phyloP scores from a whole-genome alignment of 148 eudicot species.

The Vaccinium corymbosum region DNA sequence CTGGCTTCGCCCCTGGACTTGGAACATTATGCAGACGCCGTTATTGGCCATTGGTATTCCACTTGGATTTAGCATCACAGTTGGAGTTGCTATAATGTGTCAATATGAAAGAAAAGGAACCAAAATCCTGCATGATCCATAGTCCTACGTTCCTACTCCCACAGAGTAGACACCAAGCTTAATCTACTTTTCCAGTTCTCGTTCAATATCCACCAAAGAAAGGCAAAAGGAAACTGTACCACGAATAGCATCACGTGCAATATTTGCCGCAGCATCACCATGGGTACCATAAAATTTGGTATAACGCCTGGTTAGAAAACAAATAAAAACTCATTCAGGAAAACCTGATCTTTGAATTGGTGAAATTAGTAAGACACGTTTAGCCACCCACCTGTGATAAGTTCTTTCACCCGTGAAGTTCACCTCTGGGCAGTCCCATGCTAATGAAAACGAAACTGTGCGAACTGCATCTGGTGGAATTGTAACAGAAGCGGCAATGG shows the following conservation, averaged over 20 bases:
- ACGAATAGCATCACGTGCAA: constrained; percentile 77
- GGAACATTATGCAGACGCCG: not conserved
- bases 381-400: constrained; percentile 53
- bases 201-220: constrained; percentile 1
- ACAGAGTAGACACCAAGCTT: not conserved
- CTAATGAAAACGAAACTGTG: constrained; percentile 74
- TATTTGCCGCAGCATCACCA: constrained; percentile 65
- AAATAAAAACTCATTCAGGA: not conserved
- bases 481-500: constrained; percentile 76
- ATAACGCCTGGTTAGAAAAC: constrained; percentile 61
- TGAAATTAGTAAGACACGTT: not conserved
- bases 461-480: constrained; percentile 60
- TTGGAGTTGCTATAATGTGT: not conserved
- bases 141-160: not conserved
- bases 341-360: not conserved
- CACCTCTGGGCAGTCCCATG: constrained; percentile 93
- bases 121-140: constrained; percentile 4
- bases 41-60: not conserved
- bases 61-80: not conserved
- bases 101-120: not conserved
- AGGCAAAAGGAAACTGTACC: constrained; percentile 37
- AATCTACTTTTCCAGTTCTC: not conserved
- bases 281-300: constrained; percentile 78
- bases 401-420: constrained; percentile 67
- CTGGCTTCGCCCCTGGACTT: not conserved